These are phyloP conservation scores for Rhinocladiella similis DNA, from an alignment of 2,329 filamentous ascomycete species.

Conservation along the genomic window DNA sequence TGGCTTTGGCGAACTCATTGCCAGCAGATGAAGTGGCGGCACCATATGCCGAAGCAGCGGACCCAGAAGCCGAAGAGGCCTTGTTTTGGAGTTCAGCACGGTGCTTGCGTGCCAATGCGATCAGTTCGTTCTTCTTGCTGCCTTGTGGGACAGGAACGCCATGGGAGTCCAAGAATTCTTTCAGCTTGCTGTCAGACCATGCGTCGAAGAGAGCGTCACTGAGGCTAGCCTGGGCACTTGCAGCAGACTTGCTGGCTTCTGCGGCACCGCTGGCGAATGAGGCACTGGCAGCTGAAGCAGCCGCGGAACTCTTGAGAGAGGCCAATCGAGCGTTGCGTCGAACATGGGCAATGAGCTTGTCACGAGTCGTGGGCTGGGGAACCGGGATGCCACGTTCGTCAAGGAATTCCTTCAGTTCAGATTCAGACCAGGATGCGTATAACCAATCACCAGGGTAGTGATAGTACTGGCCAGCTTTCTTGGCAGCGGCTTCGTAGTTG, in stretches of 20 bases:
- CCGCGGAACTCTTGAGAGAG: slow-evolving; percentile 65
- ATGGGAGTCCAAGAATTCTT: slow-evolving; percentile 91
- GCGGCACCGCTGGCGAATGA: slow-evolving; percentile 54
- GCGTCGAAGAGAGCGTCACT: slow-evolving; percentile 83
- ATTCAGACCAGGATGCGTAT: slow-evolving; percentile 87
- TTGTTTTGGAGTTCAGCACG: slow-evolving; percentile 69
- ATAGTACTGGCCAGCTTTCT: slow-evolving; percentile 72
- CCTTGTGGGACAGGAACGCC: slow-evolving; percentile 87
- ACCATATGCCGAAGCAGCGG: slow-evolving; percentile 54
- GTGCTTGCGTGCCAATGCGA: slow-evolving; percentile 87
- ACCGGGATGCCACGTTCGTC: slow-evolving; percentile 77
- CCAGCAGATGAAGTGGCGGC: slow-evolving; percentile 74
- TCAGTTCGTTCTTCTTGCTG: slow-evolving; percentile 83
- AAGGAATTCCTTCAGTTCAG: slow-evolving; percentile 90
- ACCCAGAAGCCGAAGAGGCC: slow-evolving; percentile 50
- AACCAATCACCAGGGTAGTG: slow-evolving; percentile 96
- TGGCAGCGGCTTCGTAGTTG: slow-evolving; percentile 76
- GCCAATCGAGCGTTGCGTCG: slow-evolving; percentile 87
- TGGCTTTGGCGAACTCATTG: slow-evolving; percentile 75
- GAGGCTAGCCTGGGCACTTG: slow-evolving; percentile 70
- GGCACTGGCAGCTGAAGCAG: slow-evolving; percentile 60
- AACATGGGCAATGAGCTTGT: slow-evolving; percentile 83
- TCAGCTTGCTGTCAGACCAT: slow-evolving; percentile 87
- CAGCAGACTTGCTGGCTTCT: slow-evolving; percentile 62
- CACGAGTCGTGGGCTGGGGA: slow-evolving; percentile 79